These are phyloP conservation scores for Monilinia aucupariae DNA, from an alignment of 2,329 filamentous ascomycete species.

Conservation along the genomic window DNA sequence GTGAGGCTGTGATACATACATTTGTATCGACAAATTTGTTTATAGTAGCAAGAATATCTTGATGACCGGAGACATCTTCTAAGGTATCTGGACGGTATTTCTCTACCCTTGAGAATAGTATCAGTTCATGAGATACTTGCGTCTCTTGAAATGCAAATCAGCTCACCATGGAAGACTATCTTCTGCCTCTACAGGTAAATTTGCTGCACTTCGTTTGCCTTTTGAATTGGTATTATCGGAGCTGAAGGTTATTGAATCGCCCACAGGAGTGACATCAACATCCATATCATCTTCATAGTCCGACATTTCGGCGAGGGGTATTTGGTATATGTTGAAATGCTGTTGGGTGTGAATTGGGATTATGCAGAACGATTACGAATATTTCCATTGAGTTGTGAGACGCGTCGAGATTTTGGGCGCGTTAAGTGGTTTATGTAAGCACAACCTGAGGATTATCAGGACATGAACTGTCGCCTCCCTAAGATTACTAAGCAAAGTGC, in stretches of 20 bases:
- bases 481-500: not conserved
- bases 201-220: slow-evolving; percentile 87
- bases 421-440: slow-evolving; percentile 18
- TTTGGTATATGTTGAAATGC: not conserved
- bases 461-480: not conserved
- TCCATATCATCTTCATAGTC: slow-evolving; percentile 64
- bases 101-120: slow-evolving; percentile 63
- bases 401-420: slow-evolving; percentile 16
- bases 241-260: slow-evolving; percentile 59
- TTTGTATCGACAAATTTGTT: slow-evolving; percentile 97
- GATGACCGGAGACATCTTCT: slow-evolving; percentile 89
- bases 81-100: slow-evolving; percentile 90
- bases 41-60: slow-evolving; percentile 95
- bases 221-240: slow-evolving; percentile 69
- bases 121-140: slow-evolving; percentile 21
- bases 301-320: slow-evolving; percentile 40
- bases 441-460: not conserved
- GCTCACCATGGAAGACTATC: slow-evolving; percentile 85
- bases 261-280: slow-evolving; percentile 51
- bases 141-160: not conserved
- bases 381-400: slow-evolving; percentile 3
- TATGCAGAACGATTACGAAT: not conserved
- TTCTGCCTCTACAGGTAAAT: slow-evolving; percentile 88
- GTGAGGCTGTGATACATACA: slow-evolving; percentile 37
- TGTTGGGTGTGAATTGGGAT: not conserved